Base-by-base conservation (phyloP, 2,329 filamentous ascomycete genomes). In the Diaporthe velutina region DNA sequence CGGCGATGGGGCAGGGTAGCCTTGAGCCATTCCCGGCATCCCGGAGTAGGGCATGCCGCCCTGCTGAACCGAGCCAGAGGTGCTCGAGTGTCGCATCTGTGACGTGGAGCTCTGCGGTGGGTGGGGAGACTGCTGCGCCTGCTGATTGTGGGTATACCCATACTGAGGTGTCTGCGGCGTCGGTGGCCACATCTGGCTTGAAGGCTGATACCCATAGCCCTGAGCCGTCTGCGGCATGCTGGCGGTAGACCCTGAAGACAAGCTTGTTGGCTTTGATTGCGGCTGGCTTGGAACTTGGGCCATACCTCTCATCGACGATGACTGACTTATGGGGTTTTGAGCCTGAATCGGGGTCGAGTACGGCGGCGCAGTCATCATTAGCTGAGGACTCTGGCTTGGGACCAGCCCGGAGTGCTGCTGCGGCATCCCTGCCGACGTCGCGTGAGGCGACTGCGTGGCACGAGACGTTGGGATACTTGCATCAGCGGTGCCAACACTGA, bases 271-370 rank as follows among this genome's bases (percentile, higher is more conserved):
- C 79, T 92, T 89, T 78, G 90, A 89, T 79, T 92, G 92, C 83
- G 94, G 90, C 80, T 93, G 90, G 84, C 83, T 83, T 78, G 82
- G 91, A 84, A 81, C 87, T 84, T 92, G 90, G 77, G 90, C 90
- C 85, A 93, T 92, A 81, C 90, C 89, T 84, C 94, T 91, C 83
- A 95, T 91, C 33, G 87, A 73, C 50, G 92, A 92, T 33, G 94
- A 93, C 81, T 95, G 93, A 40, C 90, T 90, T 81, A 95, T 91
- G 52, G 92, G 88, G 80, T 91, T 93, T 80, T 94, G 94, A 48
- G 93, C 89, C 80, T 94, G 92, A 68, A 92, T 87, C 71, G 94
- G 90, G 80, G 93, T 93, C 71, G 92, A 91, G 83, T 95, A 97
- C 1, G 90, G 88, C 76, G 85, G 90, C 78, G 83, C 90, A 78